Evolutionary conservation across 495 filamentous ascomycete genomes (phyloP).

Genomic region (Achaetomiella virescens): DNA sequence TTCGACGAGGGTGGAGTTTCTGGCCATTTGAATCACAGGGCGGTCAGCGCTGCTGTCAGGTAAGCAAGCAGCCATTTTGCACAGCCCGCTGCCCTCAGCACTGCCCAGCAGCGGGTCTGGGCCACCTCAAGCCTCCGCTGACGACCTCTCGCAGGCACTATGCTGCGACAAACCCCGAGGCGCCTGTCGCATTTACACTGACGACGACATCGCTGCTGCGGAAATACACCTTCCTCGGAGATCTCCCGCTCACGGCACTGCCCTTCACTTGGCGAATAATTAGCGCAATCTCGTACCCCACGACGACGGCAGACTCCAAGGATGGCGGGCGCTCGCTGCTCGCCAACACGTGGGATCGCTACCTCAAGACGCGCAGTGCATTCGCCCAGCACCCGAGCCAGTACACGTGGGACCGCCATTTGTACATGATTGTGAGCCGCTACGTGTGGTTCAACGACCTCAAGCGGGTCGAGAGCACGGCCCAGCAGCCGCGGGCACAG

Average conservation of each 20-base stretch:
- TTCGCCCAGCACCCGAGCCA: conserved; percentile 35
- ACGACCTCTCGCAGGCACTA: conserved; percentile 22
- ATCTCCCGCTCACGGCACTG: conserved; percentile 35
- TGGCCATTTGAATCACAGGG: conserved; percentile 39
- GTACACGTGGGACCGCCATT: conserved; percentile 38
- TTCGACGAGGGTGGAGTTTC: conserved; percentile 39
- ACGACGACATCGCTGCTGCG: conserved; percentile 31
- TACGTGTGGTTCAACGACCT: conserved; percentile 43
- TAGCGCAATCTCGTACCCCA: conserved; percentile 28
- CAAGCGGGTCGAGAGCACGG: conserved; percentile 19
- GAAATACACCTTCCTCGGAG: conserved; percentile 37
- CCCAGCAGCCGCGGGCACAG: not conserved
- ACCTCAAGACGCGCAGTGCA: conserved; percentile 30
- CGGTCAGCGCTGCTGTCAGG: conserved; percentile 39
- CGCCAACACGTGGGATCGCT: conserved; percentile 33
- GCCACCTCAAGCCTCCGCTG: conserved; percentile 2
- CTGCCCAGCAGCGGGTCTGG: no score
- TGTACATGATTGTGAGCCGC: conserved; percentile 39
- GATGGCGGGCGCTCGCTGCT: conserved; percentile 26
- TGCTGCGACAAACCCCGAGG: conserved; percentile 23
- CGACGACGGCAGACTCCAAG: conserved; percentile 16
- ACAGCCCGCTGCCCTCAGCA: not conserved
- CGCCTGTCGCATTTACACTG: conserved; percentile 33
- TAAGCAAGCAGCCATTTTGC: conserved; percentile 15
- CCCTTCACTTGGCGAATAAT: conserved; percentile 35